phyloP scores from a whole-genome alignment of 176 grass and related monocot species.

The Calamus simplicifolius region DNA sequence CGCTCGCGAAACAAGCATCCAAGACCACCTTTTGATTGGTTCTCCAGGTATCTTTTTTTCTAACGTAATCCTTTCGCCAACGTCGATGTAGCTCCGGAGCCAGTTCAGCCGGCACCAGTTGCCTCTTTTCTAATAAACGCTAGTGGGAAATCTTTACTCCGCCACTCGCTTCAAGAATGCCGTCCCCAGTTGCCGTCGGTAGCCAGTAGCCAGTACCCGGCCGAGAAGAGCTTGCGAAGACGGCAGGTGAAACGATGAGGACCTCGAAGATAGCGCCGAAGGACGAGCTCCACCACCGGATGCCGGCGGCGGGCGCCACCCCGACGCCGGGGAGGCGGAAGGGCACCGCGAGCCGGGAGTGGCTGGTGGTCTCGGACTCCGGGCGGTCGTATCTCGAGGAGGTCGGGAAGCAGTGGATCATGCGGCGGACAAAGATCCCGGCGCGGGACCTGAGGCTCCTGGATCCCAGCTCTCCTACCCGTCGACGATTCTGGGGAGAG shows the following conservation, averaged over 20 bases:
- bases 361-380: constrained; percentile 68
- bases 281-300: neutral
- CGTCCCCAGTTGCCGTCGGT: no score
- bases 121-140: no score
- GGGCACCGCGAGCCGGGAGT: constrained; percentile 44
- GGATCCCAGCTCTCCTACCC: constrained; percentile 71
- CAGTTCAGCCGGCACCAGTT: no score
- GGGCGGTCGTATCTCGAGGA: constrained; percentile 34
- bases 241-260: neutral
- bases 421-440: constrained; percentile 71
- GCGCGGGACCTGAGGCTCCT: constrained; percentile 73
- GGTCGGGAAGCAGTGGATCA: constrained; percentile 69
- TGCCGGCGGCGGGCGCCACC: constrained; percentile 4
- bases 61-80: no score
- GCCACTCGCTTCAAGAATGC: no score
- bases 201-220: no score
- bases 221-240: no score
- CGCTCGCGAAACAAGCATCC: no score
- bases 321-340: constrained; percentile 36
- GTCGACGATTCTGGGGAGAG: constrained; percentile 73
- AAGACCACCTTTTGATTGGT: no score
- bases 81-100: no score
- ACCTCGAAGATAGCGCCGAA: neutral
- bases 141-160: no score
- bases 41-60: no score